These are phyloP conservation scores for Pachysolen tannophilus DNA, from an alignment of 805 yeast genomes.

Conservation along the genomic window DNA sequence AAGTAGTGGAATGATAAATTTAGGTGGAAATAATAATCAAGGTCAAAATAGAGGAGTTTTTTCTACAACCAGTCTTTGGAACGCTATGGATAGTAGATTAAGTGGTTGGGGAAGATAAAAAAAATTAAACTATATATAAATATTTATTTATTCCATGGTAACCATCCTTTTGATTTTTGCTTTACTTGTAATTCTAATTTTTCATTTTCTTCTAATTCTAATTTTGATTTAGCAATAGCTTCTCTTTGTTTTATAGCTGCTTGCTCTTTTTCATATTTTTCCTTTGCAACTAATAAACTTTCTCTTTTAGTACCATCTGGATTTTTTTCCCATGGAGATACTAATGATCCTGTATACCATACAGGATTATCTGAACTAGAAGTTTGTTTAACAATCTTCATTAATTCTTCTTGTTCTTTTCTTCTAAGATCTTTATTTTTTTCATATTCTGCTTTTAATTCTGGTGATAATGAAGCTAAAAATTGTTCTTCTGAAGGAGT, in stretches of 20 bases:
- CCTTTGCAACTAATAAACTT: constrained; percentile 30
- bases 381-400: constrained; percentile 57
- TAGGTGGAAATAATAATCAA: constrained; percentile 17
- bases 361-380: constrained; percentile 67
- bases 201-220: constrained; percentile 27
- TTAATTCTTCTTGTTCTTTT: constrained; percentile 61
- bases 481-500: constrained; percentile 84
- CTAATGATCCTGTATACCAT: constrained; percentile 71
- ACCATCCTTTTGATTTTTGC: constrained; percentile 18
- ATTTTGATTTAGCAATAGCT: constrained; percentile 33
- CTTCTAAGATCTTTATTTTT: constrained; percentile 51
- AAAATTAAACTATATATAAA: neutral
- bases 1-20: constrained; percentile 15
- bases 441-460: constrained; percentile 69
- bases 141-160: constrained; percentile 4
- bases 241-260: constrained; percentile 31
- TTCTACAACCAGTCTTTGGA: constrained; percentile 9
- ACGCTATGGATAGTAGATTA: constrained; percentile 7
- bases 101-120: constrained; percentile 1
- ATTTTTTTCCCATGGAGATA: constrained; percentile 60
- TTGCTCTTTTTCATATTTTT: constrained; percentile 36
- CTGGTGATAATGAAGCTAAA: constrained; percentile 71
- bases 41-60: neutral
- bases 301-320: constrained; percentile 23
- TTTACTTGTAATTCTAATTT: constrained; percentile 18